phyloP scores from a whole-genome alignment of 2,329 filamentous ascomycete species.

The Trichoderma endophyticum region DNA sequence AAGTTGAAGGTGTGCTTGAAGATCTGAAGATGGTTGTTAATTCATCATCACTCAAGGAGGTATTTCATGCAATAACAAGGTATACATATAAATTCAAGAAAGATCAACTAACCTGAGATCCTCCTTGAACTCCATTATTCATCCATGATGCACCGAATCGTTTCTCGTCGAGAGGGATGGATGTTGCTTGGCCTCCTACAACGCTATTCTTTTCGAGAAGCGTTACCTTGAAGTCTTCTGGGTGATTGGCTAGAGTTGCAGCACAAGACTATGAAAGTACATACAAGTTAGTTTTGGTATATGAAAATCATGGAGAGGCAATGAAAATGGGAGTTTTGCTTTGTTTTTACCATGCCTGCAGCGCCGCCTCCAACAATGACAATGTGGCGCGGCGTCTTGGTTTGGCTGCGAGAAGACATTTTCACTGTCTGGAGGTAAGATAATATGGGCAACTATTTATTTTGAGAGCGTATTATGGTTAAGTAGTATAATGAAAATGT shows the following conservation, averaged over 20 bases:
- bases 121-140: slow-evolving; percentile 63
- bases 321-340: background rate
- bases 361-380: slow-evolving; percentile 61
- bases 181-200: slow-evolving; percentile 60
- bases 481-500: background rate
- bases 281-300: background rate
- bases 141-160: slow-evolving; percentile 58
- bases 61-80: background rate
- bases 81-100: background rate
- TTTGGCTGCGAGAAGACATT: background rate
- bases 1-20: slow-evolving; percentile 67
- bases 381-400: slow-evolving; percentile 42
- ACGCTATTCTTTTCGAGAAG: slow-evolving; percentile 57
- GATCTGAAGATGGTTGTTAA: slow-evolving; percentile 40
- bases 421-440: background rate
- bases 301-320: background rate
- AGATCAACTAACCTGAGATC: slow-evolving; percentile 35
- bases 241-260: slow-evolving; percentile 62
- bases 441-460: background rate
- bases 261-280: slow-evolving; percentile 53
- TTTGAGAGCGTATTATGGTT: background rate
- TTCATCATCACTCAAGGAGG: background rate
- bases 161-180: slow-evolving; percentile 54
- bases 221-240: slow-evolving; percentile 63
- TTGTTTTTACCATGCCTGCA: slow-evolving; percentile 51